Percentiles rank a stretch among this genome's conserved stretches.
phyloP scores from a whole-genome alignment of 331 rosid species.

The Ulmus americana region DNA sequence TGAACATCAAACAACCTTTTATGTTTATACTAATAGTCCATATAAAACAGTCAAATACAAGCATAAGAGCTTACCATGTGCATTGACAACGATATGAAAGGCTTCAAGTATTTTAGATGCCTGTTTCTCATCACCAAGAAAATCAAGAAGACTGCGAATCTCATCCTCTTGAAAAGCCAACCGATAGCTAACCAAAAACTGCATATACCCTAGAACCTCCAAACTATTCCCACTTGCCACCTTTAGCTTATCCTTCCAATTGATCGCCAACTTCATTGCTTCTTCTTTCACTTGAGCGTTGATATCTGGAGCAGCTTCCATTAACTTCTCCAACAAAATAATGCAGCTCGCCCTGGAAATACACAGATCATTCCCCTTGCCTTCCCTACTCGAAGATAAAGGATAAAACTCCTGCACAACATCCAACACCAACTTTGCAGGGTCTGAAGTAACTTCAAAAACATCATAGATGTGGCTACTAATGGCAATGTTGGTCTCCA shows the following conservation, averaged over 20 bases:
- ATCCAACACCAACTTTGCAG: conserved; percentile 32
- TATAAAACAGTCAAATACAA: conserved; percentile 8
- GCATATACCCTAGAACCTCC: conserved; percentile 28
- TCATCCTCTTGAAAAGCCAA: conserved; percentile 23
- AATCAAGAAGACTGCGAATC: conserved; percentile 19
- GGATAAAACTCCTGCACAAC: conserved; percentile 28
- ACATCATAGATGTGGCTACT: conserved; percentile 11
- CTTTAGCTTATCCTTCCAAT: conserved; percentile 28
- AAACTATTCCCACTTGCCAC: conserved; percentile 7
- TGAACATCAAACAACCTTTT: no score
- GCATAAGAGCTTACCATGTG: conserved; percentile 1
- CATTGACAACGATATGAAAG: conserved; percentile 17
- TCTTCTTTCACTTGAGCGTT: conserved; percentile 23
- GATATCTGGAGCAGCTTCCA: conserved; percentile 11
- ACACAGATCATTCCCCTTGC: conserved; percentile 8
- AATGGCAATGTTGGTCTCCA: conserved; percentile 6
- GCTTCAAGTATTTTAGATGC: conserved; percentile 24
- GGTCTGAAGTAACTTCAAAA: conserved; percentile 22
- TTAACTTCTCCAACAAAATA: conserved; percentile 28
- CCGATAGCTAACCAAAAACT: conserved; percentile 18
- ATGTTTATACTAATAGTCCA: no score
- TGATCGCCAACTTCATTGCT: conserved; percentile 28
- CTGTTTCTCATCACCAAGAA: conserved; percentile 30
- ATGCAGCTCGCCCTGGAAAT: conserved; percentile 19
- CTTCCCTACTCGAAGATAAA: background rate